phyloP scores from a whole-genome alignment of 345 rosid species.

The Dipteronia sinensis region DNA sequence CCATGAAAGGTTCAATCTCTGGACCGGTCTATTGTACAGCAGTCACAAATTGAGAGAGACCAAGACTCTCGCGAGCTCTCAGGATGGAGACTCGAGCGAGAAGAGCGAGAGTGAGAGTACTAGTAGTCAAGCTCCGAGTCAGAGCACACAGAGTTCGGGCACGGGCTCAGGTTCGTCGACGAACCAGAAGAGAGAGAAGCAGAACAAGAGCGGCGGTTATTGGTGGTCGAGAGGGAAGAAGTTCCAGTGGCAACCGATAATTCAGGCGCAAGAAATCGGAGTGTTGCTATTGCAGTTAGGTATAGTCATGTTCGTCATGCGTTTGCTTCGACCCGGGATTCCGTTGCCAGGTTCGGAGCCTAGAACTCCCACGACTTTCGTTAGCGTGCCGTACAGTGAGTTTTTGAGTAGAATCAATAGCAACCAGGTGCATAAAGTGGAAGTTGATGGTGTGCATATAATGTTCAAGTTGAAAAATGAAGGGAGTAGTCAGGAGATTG shows the following conservation, averaged over 20 bases:
- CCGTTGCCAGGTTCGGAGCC: constrained; percentile 90
- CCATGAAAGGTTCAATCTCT: constrained; percentile 27
- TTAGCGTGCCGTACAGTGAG: constrained; percentile 86
- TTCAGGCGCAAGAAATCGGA: constrained; percentile 77
- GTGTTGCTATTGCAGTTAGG: constrained; percentile 79
- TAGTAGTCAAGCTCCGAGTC: constrained; percentile 24
- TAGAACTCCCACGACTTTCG: constrained; percentile 53
- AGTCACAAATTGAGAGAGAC: constrained; percentile 33
- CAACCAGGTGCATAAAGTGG: constrained; percentile 82
- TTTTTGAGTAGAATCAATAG: constrained; percentile 69
- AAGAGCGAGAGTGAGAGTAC: constrained; percentile 40
- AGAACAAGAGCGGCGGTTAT: constrained; percentile 41
- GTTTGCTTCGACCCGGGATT: constrained; percentile 85
- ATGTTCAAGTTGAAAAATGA: constrained; percentile 79
- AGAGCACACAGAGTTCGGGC: constrained; percentile 35
- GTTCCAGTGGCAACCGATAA: constrained; percentile 81
- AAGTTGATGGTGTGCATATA: constrained; percentile 82
- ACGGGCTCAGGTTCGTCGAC: constrained; percentile 32
- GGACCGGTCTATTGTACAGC: constrained; percentile 37
- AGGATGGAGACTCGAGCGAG: constrained; percentile 68
- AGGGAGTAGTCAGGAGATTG: constrained; percentile 44
- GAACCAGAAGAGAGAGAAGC: constrained; percentile 56
- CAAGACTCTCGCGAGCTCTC: constrained; percentile 54
- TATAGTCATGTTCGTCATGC: constrained; percentile 74
- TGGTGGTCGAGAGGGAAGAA: constrained; percentile 75